phyloP scores from a whole-genome alignment of 179 eudicot genomes.

The Gypsophila paniculata region DNA sequence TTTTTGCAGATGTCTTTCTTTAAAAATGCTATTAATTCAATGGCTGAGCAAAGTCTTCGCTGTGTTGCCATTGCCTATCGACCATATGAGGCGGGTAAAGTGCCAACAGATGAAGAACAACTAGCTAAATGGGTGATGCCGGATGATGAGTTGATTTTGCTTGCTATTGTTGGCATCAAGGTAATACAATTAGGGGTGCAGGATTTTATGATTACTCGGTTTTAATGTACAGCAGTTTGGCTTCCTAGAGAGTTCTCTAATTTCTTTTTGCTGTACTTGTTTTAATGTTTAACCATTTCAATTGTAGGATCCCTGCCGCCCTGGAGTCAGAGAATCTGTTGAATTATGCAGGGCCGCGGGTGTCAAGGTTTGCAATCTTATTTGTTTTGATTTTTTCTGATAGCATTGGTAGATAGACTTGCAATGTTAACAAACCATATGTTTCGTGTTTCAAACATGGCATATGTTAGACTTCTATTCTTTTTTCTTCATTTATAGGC shows the following conservation, averaged over 20 bases:
- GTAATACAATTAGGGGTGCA: slow-evolving; percentile 29
- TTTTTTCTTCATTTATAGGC: background rate
- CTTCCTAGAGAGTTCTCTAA: background rate
- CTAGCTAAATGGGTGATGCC: slow-evolving; percentile 66
- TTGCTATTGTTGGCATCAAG: slow-evolving; percentile 93
- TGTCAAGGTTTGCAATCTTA: slow-evolving; percentile 60
- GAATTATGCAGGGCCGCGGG: slow-evolving; percentile 72
- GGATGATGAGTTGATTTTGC: slow-evolving; percentile 63
- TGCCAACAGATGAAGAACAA: slow-evolving; percentile 64
- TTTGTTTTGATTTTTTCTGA: background rate
- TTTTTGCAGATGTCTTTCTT: slow-evolving; percentile 40
- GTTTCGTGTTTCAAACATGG: background rate
- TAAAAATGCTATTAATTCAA: slow-evolving; percentile 62
- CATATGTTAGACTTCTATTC: background rate
- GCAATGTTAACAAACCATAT: background rate
- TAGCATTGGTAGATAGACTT: background rate
- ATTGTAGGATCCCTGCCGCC: slow-evolving; percentile 88
- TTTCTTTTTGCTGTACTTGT: background rate
- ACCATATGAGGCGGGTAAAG: slow-evolving; percentile 39
- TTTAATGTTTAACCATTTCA: background rate
- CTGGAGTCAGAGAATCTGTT: slow-evolving; percentile 84
- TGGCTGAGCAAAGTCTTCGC: slow-evolving; percentile 81
- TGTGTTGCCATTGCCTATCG: slow-evolving; percentile 82
- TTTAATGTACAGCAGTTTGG: slow-evolving; percentile 7
- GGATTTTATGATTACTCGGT: background rate